phyloP scores from a whole-genome alignment of 2,329 filamentous ascomycete genomes.

The Nemania sp. region DNA sequence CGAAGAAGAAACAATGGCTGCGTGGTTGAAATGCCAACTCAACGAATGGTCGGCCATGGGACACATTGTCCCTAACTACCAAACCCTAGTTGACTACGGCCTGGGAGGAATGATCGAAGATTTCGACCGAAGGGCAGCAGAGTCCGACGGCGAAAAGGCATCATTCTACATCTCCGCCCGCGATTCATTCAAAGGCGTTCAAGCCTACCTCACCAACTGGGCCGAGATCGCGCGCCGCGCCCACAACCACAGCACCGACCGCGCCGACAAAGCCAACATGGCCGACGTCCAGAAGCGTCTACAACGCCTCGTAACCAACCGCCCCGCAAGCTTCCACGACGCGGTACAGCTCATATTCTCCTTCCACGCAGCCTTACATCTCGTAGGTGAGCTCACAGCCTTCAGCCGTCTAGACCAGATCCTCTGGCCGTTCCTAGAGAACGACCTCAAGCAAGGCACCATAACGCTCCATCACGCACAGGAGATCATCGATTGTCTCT shows the following conservation, averaged over 20 bases:
- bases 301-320: conserved; percentile 8
- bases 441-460: conserved; percentile 5
- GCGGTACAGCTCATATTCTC: conserved; percentile 36
- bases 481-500: conserved; percentile 36
- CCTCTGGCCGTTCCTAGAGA: conserved; percentile 34
- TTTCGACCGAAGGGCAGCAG: conserved; percentile 17
- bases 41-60: conserved; percentile 32
- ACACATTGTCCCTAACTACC: conserved; percentile 36
- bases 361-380: conserved; percentile 32
- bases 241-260: background rate
- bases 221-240: conserved; percentile 28
- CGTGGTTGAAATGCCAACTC: conserved; percentile 34
- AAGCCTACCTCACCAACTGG: conserved; percentile 33
- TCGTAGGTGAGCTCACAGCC: conserved; percentile 36
- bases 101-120: conserved; percentile 26
- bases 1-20: conserved; percentile 33
- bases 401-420: conserved; percentile 37
- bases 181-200: conserved; percentile 32
- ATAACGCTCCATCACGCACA: conserved; percentile 26
- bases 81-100: conserved; percentile 32
- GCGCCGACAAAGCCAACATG: conserved; percentile 29
- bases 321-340: conserved; percentile 33
- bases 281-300: conserved; percentile 28
- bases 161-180: conserved; percentile 31
- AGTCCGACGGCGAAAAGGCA: conserved; percentile 16